A percentile compares a stretch with the other conserved stretches of the same genome.
Conservation (phyloP, 768 basidiomycete genomes). For the Chalciporus pseudorubinellus region DNA sequence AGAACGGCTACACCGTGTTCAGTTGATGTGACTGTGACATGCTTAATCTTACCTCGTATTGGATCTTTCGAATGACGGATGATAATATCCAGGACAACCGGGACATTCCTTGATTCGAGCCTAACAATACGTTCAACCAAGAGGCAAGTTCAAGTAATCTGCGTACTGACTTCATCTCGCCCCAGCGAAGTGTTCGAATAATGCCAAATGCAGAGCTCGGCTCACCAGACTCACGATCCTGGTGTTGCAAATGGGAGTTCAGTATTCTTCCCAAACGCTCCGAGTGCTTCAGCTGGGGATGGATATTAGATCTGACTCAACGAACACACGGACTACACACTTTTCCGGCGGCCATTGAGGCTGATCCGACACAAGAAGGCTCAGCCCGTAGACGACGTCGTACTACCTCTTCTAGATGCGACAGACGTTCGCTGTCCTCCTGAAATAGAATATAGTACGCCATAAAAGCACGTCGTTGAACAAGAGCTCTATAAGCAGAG, state of each 20-base stretch:
- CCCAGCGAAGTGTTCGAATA: slow-evolving; percentile 23
- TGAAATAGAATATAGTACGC: slow-evolving; percentile 54
- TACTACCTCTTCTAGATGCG: slow-evolving; percentile 34
- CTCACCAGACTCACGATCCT: slow-evolving; percentile 10
- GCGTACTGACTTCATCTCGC: slow-evolving; percentile 23
- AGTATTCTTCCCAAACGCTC: slow-evolving; percentile 19
- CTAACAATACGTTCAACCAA: slow-evolving; percentile 11
- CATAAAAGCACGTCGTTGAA: slow-evolving; percentile 61
- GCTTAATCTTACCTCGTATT: slow-evolving; percentile 22
- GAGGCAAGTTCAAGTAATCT: neutral
- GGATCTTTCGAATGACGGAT: slow-evolving; percentile 20
- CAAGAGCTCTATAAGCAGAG: slow-evolving; percentile 42
- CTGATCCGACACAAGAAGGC: slow-evolving; percentile 7
- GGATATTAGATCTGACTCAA: slow-evolving; percentile 3
- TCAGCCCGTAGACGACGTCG: slow-evolving; percentile 10
- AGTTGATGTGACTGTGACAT: slow-evolving; percentile 6
- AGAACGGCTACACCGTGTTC: slow-evolving; percentile 29
- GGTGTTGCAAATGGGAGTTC: slow-evolving; percentile 21
- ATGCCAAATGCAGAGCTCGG: slow-evolving; percentile 6
- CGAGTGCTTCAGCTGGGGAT: slow-evolving; percentile 23
- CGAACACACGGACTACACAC: slow-evolving; percentile 13
- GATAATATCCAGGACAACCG: slow-evolving; percentile 27
- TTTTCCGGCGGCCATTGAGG: slow-evolving; percentile 18
- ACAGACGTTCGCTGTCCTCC: slow-evolving; percentile 45
- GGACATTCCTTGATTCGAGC: slow-evolving; percentile 21